A percentile compares a stretch with the other conserved stretches of the same genome.
Conservation (phyloP, 495 filamentous ascomycete species). For the Penicillium alfredii region DNA sequence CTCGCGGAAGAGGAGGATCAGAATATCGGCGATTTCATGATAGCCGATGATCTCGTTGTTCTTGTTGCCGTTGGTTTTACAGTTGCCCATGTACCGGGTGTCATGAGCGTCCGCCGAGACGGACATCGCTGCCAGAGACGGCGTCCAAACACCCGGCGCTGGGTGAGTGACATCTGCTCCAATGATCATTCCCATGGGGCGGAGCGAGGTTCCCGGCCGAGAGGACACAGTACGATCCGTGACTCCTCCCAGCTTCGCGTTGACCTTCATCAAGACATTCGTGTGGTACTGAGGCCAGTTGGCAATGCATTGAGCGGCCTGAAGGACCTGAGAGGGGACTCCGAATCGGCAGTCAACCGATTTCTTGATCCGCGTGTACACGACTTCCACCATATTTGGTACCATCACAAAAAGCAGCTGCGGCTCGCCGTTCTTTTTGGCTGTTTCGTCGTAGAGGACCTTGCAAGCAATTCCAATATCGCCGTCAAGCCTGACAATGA, state of each 20-base stretch:
- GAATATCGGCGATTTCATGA: constrained; percentile 55
- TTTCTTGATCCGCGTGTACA: constrained; percentile 78
- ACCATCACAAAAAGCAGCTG: constrained; percentile 71
- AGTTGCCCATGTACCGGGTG: constrained; percentile 66
- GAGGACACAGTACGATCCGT: constrained; percentile 47
- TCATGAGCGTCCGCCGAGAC: constrained; percentile 66
- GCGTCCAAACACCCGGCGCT: constrained; percentile 52
- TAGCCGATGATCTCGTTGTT: constrained; percentile 68
- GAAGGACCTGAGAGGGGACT: constrained; percentile 67
- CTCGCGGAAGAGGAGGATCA: constrained; percentile 52
- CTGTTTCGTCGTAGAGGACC: constrained; percentile 43
- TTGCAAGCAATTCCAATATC: constrained; percentile 50
- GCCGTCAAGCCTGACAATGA: constrained; percentile 27
- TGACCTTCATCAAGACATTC: constrained; percentile 91
- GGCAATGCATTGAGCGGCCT: constrained; percentile 54
- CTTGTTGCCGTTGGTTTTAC: constrained; percentile 71
- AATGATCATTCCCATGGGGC: constrained; percentile 62
- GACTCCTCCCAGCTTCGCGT: constrained; percentile 86
- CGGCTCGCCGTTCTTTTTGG: constrained; percentile 43
- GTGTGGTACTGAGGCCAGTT: constrained; percentile 69
- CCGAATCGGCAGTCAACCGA: constrained; percentile 75
- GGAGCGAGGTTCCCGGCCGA: constrained; percentile 29
- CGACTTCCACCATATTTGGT: constrained; percentile 52
- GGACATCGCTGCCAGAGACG: constrained; percentile 83
- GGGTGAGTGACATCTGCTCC: constrained; percentile 88